Base-by-base conservation (phyloP, 164 flowering plant species). In the Annona cherimola region DNA sequence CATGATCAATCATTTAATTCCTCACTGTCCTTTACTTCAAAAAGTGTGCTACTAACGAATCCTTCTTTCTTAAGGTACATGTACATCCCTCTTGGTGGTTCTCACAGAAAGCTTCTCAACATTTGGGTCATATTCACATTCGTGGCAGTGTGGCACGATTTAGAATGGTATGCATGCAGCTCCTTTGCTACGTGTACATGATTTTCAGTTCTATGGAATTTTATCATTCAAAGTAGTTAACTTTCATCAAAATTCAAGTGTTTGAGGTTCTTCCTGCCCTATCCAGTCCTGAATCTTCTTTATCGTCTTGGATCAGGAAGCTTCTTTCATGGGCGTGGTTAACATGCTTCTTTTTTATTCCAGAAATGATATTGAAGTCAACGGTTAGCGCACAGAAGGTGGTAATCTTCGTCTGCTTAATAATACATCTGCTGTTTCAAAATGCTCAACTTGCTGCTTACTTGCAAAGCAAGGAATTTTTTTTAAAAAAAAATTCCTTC, bases 241-340 rank as follows among this genome's bases (percentile, higher is more conserved):
- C 26, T 35, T 50, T 4, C n/a, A 4, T 67, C 45, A 35, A 39
- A 12, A 14, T 46, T 54, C 55, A 18, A 68, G 9, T 50, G 42
- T 39, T 43, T 19, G 35, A 40, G 3, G 45, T 73, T 55, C 3
- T 59, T 41, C 5, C 4, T 55, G 6, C 39, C 41, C 26, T 71
- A 5, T 66, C 19, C 43, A 64, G 20, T n/a, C 46, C 42, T 69
- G 14, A 68, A 60, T 44, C 76, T 57, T 12, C 54, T 45, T 59
- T 55, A 63, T 45, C 69, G 73, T 5, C 35, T 73, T 77, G 35
- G 70, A 67, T 14, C 71, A 95, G 99, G 99, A 95, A 90, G 76
- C 99, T 95, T 81, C 88, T 95, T 69, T 95, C 95, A 41, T 95
- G 99, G 98, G 99, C 99, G 60, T 93, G 99, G 99, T 83, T 95